Base-by-base conservation (phyloP, 129 eudicot genomes). In the Lactuca sativa region DNA sequence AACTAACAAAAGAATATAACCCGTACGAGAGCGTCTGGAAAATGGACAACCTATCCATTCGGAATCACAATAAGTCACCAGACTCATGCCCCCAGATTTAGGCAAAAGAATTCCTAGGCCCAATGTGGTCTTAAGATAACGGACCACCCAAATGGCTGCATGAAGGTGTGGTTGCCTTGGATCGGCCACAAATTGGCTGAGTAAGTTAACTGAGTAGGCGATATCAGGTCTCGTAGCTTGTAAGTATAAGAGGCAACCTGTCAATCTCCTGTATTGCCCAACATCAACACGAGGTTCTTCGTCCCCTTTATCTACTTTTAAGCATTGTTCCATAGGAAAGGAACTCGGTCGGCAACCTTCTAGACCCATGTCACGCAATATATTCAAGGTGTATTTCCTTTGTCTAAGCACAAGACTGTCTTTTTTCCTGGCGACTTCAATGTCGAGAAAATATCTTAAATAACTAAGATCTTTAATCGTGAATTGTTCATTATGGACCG, bases 401-500 rank as follows among this genome's bases (percentile, higher is more conserved):
- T 66, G 59, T 0, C 18, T 18, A 25, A 66, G 43, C 14, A 17
- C 31, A 0, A 66, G 13, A 14, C 71, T 59, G 0, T 25, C 13
- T 1, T 25, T 6, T 4, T 12, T 56, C 12, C 40, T 56, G 11
- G 76, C 58, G 4, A 61, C 65, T 47, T 72, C 69, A 43, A 72
- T 41, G 16, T 61, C 61, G 15, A 72, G 61, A 44, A 72, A 72
- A 15, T 72, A 72, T 61, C 43, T 72, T 13, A 60, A 13, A 16
- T 8, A 0, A 7, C 77, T 60, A 61, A 72, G 77, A 47, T 72
- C 77, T 61, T 60, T 72, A 16, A 61, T 72, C 7, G 60, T 57
- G 18, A 72, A 72, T 0, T 40, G 32, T 0, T 12, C 2, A 9
- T 13, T 5, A 2, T 59, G 57, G 10, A 9, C 17, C 12, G 14